phyloP scores from a whole-genome alignment of 257 asterid species.

The Salvia rosmarinus region DNA sequence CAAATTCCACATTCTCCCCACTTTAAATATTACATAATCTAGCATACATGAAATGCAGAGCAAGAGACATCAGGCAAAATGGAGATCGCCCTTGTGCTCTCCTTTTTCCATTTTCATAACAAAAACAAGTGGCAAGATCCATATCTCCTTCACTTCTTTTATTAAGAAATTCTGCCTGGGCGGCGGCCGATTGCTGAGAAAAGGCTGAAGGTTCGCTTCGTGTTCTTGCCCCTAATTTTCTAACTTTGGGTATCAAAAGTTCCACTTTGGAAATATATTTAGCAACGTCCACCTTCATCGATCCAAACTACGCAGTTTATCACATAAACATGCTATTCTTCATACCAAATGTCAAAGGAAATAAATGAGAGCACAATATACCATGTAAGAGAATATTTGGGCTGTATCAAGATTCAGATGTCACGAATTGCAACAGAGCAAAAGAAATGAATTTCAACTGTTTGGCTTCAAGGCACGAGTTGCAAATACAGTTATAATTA shows the following conservation, averaged over 20 bases:
- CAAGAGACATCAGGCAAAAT: not conserved
- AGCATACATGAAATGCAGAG: not conserved
- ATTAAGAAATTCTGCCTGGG: not conserved
- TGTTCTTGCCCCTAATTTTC: not conserved
- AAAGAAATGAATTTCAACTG: slow-evolving; percentile 1
- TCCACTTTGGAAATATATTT: not conserved
- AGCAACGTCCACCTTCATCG: slow-evolving; percentile 4
- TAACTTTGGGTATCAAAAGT: not conserved
- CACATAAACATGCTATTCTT: not conserved
- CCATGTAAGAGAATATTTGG: slow-evolving; percentile 7
- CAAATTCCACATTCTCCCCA: not conserved
- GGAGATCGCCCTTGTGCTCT: not conserved
- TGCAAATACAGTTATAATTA: slow-evolving; percentile 11
- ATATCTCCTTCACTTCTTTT: not conserved
- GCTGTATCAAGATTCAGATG: not conserved
- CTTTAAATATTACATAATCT: not conserved
- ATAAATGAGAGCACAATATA: not conserved
- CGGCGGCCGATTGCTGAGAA: not conserved
- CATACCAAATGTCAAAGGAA: not conserved
- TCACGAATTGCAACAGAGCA: not conserved
- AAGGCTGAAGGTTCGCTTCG: not conserved
- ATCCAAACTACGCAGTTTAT: not conserved
- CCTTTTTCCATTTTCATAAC: not conserved
- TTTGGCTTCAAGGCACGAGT: not conserved
- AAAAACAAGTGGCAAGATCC: not conserved